phyloP scores from a whole-genome alignment of 768 basidiomycete species.

The Leccinum barrowsii region DNA sequence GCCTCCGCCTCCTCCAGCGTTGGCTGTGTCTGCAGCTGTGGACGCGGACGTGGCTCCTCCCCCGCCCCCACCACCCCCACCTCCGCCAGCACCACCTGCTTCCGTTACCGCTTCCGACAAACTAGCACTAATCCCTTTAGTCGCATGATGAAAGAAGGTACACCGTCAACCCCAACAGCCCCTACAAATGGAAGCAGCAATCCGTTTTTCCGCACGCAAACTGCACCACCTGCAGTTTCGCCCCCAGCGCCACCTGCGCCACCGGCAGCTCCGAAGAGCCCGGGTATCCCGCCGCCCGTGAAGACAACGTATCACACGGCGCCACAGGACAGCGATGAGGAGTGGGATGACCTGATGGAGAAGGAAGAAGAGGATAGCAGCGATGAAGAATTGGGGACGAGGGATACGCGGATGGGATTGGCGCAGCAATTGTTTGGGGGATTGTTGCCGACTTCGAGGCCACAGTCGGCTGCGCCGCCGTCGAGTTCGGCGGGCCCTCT shows the following conservation, averaged over 20 bases:
- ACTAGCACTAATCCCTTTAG: conserved; percentile 79
- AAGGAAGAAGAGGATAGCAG: conserved; percentile 66
- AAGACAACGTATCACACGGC: conserved; percentile 63
- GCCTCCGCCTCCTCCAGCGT: conserved; percentile 33
- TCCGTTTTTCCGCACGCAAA: conserved; percentile 66
- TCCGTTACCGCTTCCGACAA: conserved; percentile 39
- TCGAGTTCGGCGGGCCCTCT: conserved; percentile 20
- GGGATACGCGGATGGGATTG: conserved; percentile 64
- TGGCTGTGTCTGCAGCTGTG: conserved; percentile 22
- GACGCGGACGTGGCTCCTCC: conserved; percentile 13
- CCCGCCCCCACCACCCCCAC: conserved; percentile 26
- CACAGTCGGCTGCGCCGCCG: conserved; percentile 49
- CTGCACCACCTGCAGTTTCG: conserved; percentile 35
- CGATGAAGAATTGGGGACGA: conserved; percentile 73
- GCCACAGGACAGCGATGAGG: conserved; percentile 59
- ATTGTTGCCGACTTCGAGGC: conserved; percentile 55
- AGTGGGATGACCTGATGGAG: conserved; percentile 85
- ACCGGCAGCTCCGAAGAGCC: conserved; percentile 31
- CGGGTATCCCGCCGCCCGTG: conserved; percentile 40
- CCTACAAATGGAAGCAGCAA: conserved; percentile 53
- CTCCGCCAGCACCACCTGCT: conserved; percentile 26
- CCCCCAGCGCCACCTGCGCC: conserved; percentile 17
- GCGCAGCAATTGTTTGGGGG: conserved; percentile 78
- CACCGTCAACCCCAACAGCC: conserved; percentile 26
- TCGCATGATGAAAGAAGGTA: conserved; percentile 53